Evolutionary conservation across 2,329 filamentous ascomycete species (phyloP).

Genomic region (Verticillium longisporum): DNA sequence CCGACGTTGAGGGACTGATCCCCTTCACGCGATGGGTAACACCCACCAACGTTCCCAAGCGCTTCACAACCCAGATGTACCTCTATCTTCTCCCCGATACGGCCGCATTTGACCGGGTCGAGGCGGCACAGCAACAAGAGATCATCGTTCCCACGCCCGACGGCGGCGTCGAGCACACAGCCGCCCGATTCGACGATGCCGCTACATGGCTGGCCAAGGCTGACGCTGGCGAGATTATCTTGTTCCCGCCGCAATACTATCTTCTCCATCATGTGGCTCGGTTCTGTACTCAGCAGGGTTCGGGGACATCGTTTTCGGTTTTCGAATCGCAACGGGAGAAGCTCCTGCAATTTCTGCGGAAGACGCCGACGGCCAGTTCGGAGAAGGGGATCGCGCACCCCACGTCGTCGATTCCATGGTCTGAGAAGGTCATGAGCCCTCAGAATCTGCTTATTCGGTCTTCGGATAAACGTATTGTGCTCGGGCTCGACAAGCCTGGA

Average conservation of each 20-base stretch:
- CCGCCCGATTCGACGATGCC: conserved; percentile 69
- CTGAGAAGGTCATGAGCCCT: conserved; percentile 56
- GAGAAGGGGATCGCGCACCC: conserved; percentile 29
- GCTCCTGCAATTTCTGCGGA: conserved; percentile 47
- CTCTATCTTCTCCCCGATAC: conserved; percentile 73
- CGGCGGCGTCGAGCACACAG: conserved; percentile 59
- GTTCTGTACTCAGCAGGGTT: conserved; percentile 33
- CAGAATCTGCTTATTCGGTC: conserved; percentile 35
- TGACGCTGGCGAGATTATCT: conserved; percentile 59
- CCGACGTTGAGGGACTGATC: conserved; percentile 54
- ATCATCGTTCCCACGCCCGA: conserved; percentile 65
- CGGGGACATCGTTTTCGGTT: conserved; percentile 19
- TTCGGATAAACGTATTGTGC: conserved; percentile 39
- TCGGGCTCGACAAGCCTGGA: conserved; percentile 53
- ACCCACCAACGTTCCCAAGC: conserved; percentile 60
- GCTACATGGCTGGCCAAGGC: conserved; percentile 63
- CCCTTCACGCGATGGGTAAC: conserved; percentile 94
- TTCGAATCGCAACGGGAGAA: conserved; percentile 42
- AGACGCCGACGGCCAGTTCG: conserved; percentile 32
- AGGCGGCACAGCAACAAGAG: conserved; percentile 32
- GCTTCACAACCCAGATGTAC: conserved; percentile 97
- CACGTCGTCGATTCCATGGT: conserved; percentile 43
- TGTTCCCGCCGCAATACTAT: conserved; percentile 88
- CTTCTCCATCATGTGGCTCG: conserved; percentile 53
- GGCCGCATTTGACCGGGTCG: conserved; percentile 17